Evolutionary conservation across 257 asterid genomes (phyloP).

Genomic region (Plectranthus barbatus): DNA sequence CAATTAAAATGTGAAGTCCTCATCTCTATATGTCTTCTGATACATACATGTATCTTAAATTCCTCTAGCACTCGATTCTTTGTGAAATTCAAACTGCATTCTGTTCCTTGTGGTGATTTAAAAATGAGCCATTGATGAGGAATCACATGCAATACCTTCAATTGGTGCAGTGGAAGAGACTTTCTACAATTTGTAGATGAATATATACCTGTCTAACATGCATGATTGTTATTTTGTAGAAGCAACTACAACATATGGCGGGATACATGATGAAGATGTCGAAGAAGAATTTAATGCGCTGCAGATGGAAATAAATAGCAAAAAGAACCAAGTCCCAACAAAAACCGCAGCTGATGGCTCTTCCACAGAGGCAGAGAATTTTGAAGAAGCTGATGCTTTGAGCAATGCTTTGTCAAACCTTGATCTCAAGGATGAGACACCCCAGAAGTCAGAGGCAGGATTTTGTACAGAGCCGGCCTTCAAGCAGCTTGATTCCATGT

Average conservation of each 20-base stretch:
- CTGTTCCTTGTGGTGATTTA: too few relatives aligned
- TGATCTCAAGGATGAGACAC: constrained; percentile 25
- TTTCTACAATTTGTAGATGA: too few relatives aligned
- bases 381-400: constrained; percentile 35
- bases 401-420: constrained; percentile 47
- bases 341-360: neutral
- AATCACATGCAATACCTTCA: neutral
- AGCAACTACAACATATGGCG: constrained; percentile 25
- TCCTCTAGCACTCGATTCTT: neutral
- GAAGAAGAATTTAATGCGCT: constrained; percentile 60
- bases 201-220: neutral
- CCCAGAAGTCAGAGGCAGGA: constrained; percentile 13
- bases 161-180: neutral
- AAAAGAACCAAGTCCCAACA: constrained; percentile 12
- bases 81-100: too few relatives aligned
- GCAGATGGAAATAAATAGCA: constrained; percentile 39
- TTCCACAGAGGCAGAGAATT: constrained; percentile 7
- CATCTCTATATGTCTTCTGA: too few relatives aligned
- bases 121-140: too few relatives aligned
- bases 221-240: constrained; percentile 27
- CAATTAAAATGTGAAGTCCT: too few relatives aligned
- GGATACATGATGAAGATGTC: constrained; percentile 52
- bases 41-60: neutral
- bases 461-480: constrained; percentile 5
- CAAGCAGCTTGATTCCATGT: constrained; percentile 37